phyloP scores from a whole-genome alignment of 129 eudicot species.

The carrot (Daucus carota) region DNA sequence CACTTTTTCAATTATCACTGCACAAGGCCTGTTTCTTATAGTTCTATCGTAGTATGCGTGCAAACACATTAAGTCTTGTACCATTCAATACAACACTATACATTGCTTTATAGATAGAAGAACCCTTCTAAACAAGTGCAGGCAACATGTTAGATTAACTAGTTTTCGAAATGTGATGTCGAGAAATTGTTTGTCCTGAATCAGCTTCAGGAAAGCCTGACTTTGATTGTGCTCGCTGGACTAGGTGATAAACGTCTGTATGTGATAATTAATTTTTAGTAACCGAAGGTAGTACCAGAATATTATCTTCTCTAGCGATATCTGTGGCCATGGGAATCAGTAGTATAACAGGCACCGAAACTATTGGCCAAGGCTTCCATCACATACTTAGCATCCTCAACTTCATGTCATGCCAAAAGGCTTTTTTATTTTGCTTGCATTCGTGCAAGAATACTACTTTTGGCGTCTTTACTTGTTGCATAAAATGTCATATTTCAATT shows the following conservation, averaged over 20 bases:
- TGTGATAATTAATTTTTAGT: neutral
- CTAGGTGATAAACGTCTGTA: neutral
- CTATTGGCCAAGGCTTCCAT: no score
- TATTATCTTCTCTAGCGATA: neutral
- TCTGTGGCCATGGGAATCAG: no score
- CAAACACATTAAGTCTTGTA: neutral
- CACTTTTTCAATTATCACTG: slow-evolving; percentile 1
- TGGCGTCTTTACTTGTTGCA: no score
- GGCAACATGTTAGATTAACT: neutral
- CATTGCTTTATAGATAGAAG: neutral
- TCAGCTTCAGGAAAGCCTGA: neutral
- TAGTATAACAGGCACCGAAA: no score
- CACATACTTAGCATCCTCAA: no score
- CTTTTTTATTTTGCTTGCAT: no score
- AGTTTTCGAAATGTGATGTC: neutral
- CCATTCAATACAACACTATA: neutral
- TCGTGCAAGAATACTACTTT: no score
- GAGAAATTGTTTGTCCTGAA: neutral
- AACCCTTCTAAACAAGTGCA: neutral
- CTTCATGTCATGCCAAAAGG: no score
- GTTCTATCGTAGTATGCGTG: neutral
- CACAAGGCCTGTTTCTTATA: neutral
- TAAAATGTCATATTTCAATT: no score
- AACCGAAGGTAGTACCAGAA: neutral
- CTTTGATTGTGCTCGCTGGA: neutral